Evolutionary conservation across 2,329 filamentous ascomycete genomes (phyloP).

Genomic region (Ascochyta lentis): DNA sequence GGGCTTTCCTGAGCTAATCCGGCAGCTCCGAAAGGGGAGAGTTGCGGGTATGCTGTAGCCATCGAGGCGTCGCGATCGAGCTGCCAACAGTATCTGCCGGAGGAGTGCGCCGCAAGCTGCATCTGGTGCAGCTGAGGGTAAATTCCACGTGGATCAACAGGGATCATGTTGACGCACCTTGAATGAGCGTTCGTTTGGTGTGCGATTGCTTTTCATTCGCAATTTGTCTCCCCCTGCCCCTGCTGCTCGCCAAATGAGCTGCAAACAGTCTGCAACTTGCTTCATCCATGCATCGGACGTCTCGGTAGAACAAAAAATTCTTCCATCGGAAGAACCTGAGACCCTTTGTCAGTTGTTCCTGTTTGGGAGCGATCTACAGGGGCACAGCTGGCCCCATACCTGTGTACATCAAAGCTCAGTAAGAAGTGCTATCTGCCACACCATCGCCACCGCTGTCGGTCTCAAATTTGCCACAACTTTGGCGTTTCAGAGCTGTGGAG

Average conservation of each 20-base stretch:
- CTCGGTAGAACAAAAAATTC: constrained; percentile 20
- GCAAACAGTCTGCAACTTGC: constrained; percentile 13
- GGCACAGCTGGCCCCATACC: constrained; percentile 14
- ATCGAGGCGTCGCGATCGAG: constrained; percentile 16
- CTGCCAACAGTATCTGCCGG: constrained; percentile 14
- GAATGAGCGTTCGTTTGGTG: constrained; percentile 25
- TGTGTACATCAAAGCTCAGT: constrained; percentile 24
- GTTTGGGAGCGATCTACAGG: constrained; percentile 27
- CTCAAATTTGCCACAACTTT: constrained; percentile 19
- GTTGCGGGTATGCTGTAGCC: constrained; percentile 20
- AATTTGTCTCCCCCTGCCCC: constrained; percentile 32
- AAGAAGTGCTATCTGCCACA: constrained; percentile 18
- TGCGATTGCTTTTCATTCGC: constrained; percentile 31
- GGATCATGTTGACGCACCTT: constrained; percentile 29
- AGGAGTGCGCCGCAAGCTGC: constrained; percentile 4
- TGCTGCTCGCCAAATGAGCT: constrained; percentile 25
- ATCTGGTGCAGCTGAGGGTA: constrained; percentile 29
- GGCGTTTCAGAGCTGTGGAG: constrained; percentile 33
- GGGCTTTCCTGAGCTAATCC: constrained; percentile 11
- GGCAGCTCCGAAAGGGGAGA: constrained; percentile 29
- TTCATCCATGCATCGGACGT: constrained; percentile 18
- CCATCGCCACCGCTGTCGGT: constrained; percentile 27
- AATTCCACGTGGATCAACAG: constrained; percentile 41
- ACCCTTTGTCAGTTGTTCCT: constrained; percentile 14
- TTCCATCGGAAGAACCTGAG: constrained; percentile 12